phyloP scores from a whole-genome alignment of 1,284 basidiomycete genomes.

The Malassezia globosa region DNA sequence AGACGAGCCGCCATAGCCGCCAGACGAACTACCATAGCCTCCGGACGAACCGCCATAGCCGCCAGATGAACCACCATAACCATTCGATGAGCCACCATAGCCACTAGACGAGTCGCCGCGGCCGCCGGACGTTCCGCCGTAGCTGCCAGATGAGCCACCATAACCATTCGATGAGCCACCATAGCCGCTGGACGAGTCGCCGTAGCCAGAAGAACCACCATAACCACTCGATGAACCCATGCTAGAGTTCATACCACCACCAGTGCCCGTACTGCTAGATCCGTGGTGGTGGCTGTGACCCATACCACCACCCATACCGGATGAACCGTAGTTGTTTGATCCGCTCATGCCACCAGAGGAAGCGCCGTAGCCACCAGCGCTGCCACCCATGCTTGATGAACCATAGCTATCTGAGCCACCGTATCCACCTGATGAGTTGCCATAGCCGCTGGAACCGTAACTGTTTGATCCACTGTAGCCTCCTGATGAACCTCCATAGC shows the following conservation, averaged over 20 bases:
- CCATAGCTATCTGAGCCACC: slow-evolving; percentile 5
- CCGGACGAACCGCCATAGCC: slow-evolving; percentile 7
- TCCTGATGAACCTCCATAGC: slow-evolving; percentile 1
- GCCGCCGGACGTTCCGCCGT: neutral
- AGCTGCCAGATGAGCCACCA: neutral
- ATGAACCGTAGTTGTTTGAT: slow-evolving; percentile 2
- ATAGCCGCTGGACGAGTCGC: slow-evolving; percentile 1
- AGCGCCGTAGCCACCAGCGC: neutral
- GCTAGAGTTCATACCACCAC: neutral
- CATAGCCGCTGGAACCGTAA: slow-evolving; percentile 2
- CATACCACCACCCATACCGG: neutral
- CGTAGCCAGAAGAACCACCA: neutral
- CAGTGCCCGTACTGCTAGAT: neutral
- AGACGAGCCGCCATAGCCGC: slow-evolving; percentile 4
- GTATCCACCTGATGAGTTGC: neutral
- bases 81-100: neutral
- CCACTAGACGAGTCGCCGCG: neutral
- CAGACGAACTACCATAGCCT: neutral
- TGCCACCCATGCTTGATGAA: neutral
- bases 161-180: neutral
- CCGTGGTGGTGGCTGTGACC: neutral
- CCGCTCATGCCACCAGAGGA: neutral
- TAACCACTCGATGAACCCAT: slow-evolving; percentile 4
- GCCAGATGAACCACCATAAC: neutral
- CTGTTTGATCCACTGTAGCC: neutral